These are phyloP conservation scores for Syzygium aqueum DNA, from an alignment of 345 rosid genomes.

Conservation along the genomic window DNA sequence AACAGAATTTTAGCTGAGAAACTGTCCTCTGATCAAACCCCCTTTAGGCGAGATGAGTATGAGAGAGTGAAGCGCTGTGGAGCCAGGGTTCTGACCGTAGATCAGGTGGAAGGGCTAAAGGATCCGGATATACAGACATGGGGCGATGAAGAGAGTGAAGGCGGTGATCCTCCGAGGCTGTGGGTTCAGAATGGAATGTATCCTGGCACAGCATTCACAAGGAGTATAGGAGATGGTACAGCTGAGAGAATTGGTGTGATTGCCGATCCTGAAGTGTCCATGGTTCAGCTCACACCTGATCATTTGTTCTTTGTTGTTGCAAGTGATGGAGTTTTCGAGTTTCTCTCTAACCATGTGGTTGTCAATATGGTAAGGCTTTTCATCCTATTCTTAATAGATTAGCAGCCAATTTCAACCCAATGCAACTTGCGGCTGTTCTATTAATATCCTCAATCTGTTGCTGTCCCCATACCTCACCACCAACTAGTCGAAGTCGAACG, in stretches of 20 bases:
- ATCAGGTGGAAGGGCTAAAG: conserved; percentile 92
- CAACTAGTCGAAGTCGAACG: not conserved
- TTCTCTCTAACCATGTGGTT: conserved; percentile 83
- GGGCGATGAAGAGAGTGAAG: conserved; percentile 89
- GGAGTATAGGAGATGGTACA: conserved; percentile 80
- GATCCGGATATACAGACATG: conserved; percentile 76
- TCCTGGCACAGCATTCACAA: conserved; percentile 94
- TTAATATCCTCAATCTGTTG: not conserved
- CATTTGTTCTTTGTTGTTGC: conserved; percentile 88
- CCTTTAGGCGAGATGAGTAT: conserved; percentile 85
- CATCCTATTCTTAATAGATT: not conserved
- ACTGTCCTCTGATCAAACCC: conserved; percentile 90
- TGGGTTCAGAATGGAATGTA: conserved; percentile 90
- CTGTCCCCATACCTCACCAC: not conserved
- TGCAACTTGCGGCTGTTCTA: not conserved
- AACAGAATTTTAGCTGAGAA: conserved; percentile 58
- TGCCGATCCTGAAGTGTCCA: conserved; percentile 74
- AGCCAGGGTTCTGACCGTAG: conserved; percentile 84
- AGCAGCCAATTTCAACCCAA: not conserved
- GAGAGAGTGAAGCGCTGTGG: conserved; percentile 90
- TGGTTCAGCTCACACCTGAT: conserved; percentile 49
- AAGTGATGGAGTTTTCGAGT: conserved; percentile 97
- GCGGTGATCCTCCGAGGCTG: conserved; percentile 93
- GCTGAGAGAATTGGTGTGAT: conserved; percentile 87
- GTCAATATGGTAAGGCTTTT: conserved; percentile 59